Percentiles rank a stretch among this genome's conserved stretches.
These are phyloP conservation scores for Penicillium hordei DNA, from an alignment of 2,329 filamentous ascomycete genomes.

Conservation along the genomic window DNA sequence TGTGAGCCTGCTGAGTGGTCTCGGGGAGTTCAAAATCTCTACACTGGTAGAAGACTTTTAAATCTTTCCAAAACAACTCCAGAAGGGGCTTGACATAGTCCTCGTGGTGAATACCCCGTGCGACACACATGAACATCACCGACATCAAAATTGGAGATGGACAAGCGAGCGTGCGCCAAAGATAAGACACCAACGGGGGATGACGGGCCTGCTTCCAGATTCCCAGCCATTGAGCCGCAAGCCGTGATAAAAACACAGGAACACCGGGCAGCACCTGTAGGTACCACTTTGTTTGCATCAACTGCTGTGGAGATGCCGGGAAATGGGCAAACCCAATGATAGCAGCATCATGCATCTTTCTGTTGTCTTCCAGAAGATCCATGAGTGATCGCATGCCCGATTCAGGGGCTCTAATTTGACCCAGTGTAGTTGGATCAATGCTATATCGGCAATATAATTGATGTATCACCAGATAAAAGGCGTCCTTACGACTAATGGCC, in stretches of 20 bases:
- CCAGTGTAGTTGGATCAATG: slow-evolving; percentile 26
- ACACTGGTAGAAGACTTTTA: not conserved
- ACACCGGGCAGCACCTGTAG: slow-evolving; percentile 39
- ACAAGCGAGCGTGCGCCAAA: not conserved
- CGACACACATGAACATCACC: slow-evolving; percentile 8
- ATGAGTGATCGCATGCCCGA: not conserved
- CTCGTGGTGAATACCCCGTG: not conserved
- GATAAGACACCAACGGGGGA: not conserved
- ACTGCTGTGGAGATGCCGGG: slow-evolving; percentile 34
- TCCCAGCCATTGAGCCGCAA: slow-evolving; percentile 47
- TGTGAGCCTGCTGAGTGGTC: not conserved
- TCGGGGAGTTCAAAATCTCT: not conserved
- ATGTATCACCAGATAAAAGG: slow-evolving; percentile 65
- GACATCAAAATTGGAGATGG: slow-evolving; percentile 6
- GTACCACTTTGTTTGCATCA: slow-evolving; percentile 37
- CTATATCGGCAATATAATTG: slow-evolving; percentile 64
- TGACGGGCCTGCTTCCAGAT: slow-evolving; percentile 14
- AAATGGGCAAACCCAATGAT: slow-evolving; percentile 35
- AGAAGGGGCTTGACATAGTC: not conserved
- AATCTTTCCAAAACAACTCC: slow-evolving; percentile 1
- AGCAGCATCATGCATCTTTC: not conserved
- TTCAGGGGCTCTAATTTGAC: slow-evolving; percentile 25
- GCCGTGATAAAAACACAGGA: slow-evolving; percentile 44
- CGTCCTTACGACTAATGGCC: slow-evolving; percentile 58
- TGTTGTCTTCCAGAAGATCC: slow-evolving; percentile 8